phyloP scores from a whole-genome alignment of 441 rosid species.

The Omphalea diandra region DNA sequence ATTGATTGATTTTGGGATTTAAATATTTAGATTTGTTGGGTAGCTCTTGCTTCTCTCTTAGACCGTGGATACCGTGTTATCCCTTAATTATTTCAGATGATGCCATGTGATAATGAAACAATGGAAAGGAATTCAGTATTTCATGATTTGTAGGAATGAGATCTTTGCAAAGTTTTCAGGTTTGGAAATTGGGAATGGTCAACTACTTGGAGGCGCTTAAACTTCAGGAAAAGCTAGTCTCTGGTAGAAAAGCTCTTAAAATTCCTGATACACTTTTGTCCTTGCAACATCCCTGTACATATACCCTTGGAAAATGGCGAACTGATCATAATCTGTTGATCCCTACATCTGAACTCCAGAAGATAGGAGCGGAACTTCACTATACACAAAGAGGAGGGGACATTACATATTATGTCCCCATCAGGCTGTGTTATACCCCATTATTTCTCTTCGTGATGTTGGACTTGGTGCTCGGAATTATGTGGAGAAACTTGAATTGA shows the following conservation, averaged over 20 bases:
- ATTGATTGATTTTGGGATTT: not conserved
- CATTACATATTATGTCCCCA: constrained; percentile 84
- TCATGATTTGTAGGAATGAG: constrained; percentile 76
- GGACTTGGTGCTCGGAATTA: constrained; percentile 77
- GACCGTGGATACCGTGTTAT: constrained; percentile 17
- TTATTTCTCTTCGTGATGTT: constrained; percentile 66
- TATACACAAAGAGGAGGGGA: constrained; percentile 94
- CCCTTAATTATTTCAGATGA: not conserved
- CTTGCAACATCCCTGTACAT: constrained; percentile 82
- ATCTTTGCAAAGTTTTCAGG: constrained; percentile 51
- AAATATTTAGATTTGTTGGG: too few relatives aligned
- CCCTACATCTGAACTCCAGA: constrained; percentile 54
- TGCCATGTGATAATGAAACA: constrained; percentile 14
- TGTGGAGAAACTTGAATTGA: constrained; percentile 75
- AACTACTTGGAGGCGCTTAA: constrained; percentile 76
- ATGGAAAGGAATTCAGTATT: constrained; percentile 14
- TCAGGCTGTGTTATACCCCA: constrained; percentile 82
- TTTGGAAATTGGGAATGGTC: constrained; percentile 76
- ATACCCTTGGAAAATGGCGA: constrained; percentile 77
- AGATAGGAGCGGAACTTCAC: constrained; percentile 79
- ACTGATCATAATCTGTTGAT: constrained; percentile 77
- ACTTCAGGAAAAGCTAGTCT: constrained; percentile 68
- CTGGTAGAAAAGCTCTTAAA: constrained; percentile 51
- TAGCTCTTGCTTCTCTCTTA: too few relatives aligned
- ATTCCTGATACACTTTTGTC: constrained; percentile 71